Base-by-base conservation (phyloP, 768 basidiomycete genomes). In the Leucosporidium creatinivorum region DNA sequence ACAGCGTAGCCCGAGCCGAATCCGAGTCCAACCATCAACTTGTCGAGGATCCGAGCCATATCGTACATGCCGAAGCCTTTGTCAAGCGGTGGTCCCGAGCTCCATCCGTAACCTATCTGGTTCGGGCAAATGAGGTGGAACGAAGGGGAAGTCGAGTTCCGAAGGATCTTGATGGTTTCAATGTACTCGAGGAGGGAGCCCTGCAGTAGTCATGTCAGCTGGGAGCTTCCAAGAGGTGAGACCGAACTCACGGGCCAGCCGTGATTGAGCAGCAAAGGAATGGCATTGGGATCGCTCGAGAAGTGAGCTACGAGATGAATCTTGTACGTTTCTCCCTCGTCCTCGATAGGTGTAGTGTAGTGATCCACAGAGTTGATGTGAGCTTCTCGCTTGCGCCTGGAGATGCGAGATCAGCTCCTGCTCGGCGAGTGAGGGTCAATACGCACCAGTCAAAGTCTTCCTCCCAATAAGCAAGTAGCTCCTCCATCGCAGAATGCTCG, bases 241-340 rank as follows among this genome's bases (percentile, higher is more conserved):
- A n/a, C 10, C 12, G 36, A 3, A 47, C 58, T 23, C 6, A 48
- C 67, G 2, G 76, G 76, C 76, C 76, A 77, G 12, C 75, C 76
- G 44, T 77, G 76, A 2, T 71, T 51, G 10, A 77, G 48, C 7
- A 77, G 17, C 19, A 77, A 69, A 12, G 75, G 74, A 49, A 76
- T 76, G 13, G 76, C 75, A 12, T 74, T 52, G 0, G 69, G 68
- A 25, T 73, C 68, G 1, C 55, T 33, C n/a, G 74, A 75, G 63
- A 70, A 63, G 58, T 73, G 61, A 31, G 68, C 70, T 31, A 76
- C 65, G 69, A 74, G 74, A 58, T 77, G 76, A 18, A 75, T 39
- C 30, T 66, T 58, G 31, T 63, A 63, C 17, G 31, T 52, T 1
- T n/a, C 33, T 30, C 26, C 72, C 21, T 61, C 57, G 47, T 69